Percentiles rank a stretch among this genome's conserved stretches.
Conservation (phyloP, 192 early-diverging fungal species). For the Cetraspora pellucida region DNA sequence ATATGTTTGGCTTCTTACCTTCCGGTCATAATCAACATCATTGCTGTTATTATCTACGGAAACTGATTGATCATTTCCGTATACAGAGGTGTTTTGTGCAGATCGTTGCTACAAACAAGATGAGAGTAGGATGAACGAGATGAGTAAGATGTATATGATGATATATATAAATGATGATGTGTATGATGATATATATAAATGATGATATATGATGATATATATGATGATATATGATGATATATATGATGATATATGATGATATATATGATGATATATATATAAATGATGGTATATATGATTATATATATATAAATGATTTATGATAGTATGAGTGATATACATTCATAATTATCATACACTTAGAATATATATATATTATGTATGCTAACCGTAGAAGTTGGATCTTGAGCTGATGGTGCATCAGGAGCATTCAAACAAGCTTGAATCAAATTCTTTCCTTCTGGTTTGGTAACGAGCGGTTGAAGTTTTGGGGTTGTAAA, state of each 20-base stretch:
- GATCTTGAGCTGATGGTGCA: conserved; percentile 24
- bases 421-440: conserved; percentile 90
- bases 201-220: too few species aligned
- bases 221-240: too few species aligned
- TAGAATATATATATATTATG: background rate
- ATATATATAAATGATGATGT: background rate
- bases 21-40: conserved; percentile 24
- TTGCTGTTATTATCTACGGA: conserved; percentile 19
- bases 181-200: too few species aligned
- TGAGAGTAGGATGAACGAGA: background rate
- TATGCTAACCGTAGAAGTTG: conserved; percentile 39
- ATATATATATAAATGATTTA: too few species aligned
- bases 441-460: conserved; percentile 93
- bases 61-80: conserved; percentile 28
- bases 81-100: background rate
- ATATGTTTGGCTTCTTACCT: conserved; percentile 10
- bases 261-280: too few species aligned
- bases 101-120: background rate
- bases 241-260: too few species aligned
- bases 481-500: conserved; percentile 94
- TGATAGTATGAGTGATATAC: background rate
- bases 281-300: too few species aligned
- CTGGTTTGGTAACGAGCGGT: conserved; percentile 87
- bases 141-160: background rate
- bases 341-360: background rate